phyloP scores from a whole-genome alignment of 768 basidiomycete genomes.

The Tylopilus balloui region DNA sequence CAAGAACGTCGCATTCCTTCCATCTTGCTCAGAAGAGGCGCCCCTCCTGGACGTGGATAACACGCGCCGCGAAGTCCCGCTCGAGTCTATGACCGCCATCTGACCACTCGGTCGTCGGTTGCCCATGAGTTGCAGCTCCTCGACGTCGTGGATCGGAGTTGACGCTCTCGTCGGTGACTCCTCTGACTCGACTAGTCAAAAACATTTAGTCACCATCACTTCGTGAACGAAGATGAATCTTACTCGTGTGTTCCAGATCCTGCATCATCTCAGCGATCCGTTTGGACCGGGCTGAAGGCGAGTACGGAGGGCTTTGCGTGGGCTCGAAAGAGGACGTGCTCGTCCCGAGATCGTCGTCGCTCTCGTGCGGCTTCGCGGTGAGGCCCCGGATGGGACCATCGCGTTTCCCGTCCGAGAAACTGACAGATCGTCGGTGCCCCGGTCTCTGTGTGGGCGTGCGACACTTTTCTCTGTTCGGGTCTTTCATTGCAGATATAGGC shows the following conservation, averaged over 20 bases:
- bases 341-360: conserved; percentile 33
- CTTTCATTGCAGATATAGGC: conserved; percentile 56
- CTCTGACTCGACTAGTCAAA: conserved; percentile 31
- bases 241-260: conserved; percentile 66
- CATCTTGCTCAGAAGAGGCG: conserved; percentile 32
- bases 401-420: conserved; percentile 92
- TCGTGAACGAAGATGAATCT: conserved; percentile 32
- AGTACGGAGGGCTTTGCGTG: conserved; percentile 27
- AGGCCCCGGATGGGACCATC: conserved; percentile 83
- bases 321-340: conserved; percentile 18
- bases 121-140: conserved; percentile 46
- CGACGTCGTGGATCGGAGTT: conserved; percentile 40
- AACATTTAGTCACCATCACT: conserved; percentile 1
- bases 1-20: conserved; percentile 63
- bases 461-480: conserved; percentile 43
- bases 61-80: conserved; percentile 34
- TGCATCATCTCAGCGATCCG: conserved; percentile 79
- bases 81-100: conserved; percentile 21
- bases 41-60: conserved; percentile 45
- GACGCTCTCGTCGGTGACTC: conserved; percentile 56
- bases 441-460: conserved; percentile 51
- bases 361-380: conserved; percentile 33
- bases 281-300: conserved; percentile 67
- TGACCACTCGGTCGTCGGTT: conserved; percentile 38
- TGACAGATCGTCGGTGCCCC: conserved; percentile 77